Percentiles rank a stretch among this genome's conserved stretches.
phyloP scores from a whole-genome alignment of 371 early-diverging fungal species.

The Mucor plumbeus region DNA sequence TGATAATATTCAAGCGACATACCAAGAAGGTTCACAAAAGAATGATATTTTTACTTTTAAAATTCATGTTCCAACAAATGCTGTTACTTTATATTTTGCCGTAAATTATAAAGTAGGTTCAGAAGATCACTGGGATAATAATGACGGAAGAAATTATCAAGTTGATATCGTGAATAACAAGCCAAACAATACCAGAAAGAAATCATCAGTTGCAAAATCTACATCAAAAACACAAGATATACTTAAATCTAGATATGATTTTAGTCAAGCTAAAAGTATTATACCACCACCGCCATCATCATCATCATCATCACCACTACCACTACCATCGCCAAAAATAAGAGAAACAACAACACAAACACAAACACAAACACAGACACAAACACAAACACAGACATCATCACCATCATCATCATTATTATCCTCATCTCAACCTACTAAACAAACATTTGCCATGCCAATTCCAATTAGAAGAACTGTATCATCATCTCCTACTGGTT shows the following conservation, averaged over 20 bases:
- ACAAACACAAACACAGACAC: background rate
- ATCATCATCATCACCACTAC: background rate
- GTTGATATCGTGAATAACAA: slow-evolving; percentile 6
- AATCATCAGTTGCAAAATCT: background rate
- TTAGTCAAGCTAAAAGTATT: slow-evolving; percentile 21
- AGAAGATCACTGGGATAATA: slow-evolving; percentile 33
- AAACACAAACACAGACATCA: background rate
- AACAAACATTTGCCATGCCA: slow-evolving; percentile 17
- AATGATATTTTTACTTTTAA: slow-evolving; percentile 28
- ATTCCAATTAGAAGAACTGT: slow-evolving; percentile 17
- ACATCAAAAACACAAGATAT: slow-evolving; percentile 12
- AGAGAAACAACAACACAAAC: background rate
- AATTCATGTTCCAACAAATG: slow-evolving; percentile 31
- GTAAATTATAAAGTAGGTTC: slow-evolving; percentile 39
- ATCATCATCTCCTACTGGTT: slow-evolving; percentile 15
- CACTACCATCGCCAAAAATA: no score
- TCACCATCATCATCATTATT: background rate
- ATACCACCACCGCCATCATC: background rate
- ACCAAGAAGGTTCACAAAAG: slow-evolving; percentile 13
- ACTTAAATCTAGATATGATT: slow-evolving; percentile 28
- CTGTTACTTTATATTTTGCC: slow-evolving; percentile 43
- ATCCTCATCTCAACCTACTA: background rate
- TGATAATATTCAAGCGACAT: slow-evolving; percentile 22
- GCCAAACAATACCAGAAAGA: background rate
- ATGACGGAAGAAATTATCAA: slow-evolving; percentile 30